Percentiles rank a stretch among this genome's conserved stretches.
phyloP scores from a whole-genome alignment of 2,329 filamentous ascomycete genomes.

The Fusarium albosuccineum region DNA sequence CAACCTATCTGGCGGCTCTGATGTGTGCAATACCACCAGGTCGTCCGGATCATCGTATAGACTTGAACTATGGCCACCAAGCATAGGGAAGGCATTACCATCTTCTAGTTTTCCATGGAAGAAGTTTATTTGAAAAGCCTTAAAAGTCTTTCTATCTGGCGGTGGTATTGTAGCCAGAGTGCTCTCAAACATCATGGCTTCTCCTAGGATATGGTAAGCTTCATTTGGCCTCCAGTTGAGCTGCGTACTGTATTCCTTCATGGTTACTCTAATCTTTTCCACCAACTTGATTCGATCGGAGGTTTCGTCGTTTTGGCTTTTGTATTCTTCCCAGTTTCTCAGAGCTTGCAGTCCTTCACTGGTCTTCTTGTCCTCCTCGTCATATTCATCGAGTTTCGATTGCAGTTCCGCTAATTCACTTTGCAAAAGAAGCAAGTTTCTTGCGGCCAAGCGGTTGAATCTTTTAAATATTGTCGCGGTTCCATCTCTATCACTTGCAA shows the following conservation, averaged over 20 bases:
- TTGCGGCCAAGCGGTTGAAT: constrained; percentile 19
- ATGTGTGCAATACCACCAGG: constrained; percentile 8
- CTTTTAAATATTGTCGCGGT: constrained; percentile 18
- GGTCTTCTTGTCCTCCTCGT: not conserved
- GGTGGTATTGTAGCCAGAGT: constrained; percentile 17
- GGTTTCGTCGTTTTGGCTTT: not conserved
- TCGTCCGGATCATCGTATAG: constrained; percentile 21
- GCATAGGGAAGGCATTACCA: constrained; percentile 10
- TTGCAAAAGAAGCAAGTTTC: constrained; percentile 8
- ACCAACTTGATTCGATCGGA: constrained; percentile 12
- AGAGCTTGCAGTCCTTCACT: constrained; percentile 1
- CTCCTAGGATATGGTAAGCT: not conserved
- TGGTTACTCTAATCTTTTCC: not conserved
- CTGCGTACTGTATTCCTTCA: constrained; percentile 13
- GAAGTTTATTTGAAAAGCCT: constrained; percentile 17
- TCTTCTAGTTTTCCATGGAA: constrained; percentile 14
- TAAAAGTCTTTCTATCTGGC: constrained; percentile 12
- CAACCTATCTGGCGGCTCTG: constrained; percentile 11
- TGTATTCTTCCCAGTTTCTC: constrained; percentile 23
- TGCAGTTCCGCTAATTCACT: constrained; percentile 10
- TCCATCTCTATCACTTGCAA: constrained; percentile 26
- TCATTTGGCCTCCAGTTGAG: not conserved
- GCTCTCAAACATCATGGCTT: constrained; percentile 22
- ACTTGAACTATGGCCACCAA: constrained; percentile 8
- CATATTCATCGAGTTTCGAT: not conserved